Evolutionary conservation across 2,329 filamentous ascomycete species (phyloP).

Genomic region (Teratosphaeria zuluensis): DNA sequence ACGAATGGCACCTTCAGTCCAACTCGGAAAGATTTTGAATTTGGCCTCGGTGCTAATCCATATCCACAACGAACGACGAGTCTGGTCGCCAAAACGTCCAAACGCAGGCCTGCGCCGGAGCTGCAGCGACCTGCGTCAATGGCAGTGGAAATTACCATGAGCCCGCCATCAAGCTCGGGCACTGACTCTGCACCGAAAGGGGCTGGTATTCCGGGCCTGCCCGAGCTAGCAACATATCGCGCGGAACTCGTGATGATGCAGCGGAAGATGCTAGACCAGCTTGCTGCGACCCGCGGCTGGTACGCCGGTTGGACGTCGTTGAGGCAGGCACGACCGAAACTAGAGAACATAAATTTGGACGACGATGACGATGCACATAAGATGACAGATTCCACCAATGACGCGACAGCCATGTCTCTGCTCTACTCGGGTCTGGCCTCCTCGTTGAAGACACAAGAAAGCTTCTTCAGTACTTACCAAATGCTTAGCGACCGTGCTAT

Average conservation of each 20-base stretch:
- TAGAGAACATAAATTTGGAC: constrained; percentile 20
- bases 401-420: not conserved
- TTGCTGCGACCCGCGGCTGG: constrained; percentile 67
- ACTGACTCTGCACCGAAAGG: constrained; percentile 4
- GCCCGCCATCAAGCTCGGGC: constrained; percentile 11
- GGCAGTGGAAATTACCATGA: constrained; percentile 3
- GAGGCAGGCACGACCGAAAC: not conserved
- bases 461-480: constrained; percentile 34
- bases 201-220: constrained; percentile 42
- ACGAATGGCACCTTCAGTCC: constrained; percentile 9
- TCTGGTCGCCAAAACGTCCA: constrained; percentile 4
- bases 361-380: constrained; percentile 31
- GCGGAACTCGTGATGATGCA: constrained; percentile 76
- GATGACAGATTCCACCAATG: constrained; percentile 6
- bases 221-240: constrained; percentile 71
- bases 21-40: constrained; percentile 16
- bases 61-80: constrained; percentile 23
- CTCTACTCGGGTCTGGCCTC: constrained; percentile 9
- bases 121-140: constrained; percentile 5
- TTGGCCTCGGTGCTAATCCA: constrained; percentile 21
- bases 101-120: constrained; percentile 5
- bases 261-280: constrained; percentile 64
- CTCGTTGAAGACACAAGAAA: constrained; percentile 27
- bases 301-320: constrained; percentile 57
- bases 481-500: constrained; percentile 76